Percentiles rank a stretch among this genome's conserved stretches.
Conservation (phyloP, 371 early-diverging fungal species). For the Syncephalastrum sp. region DNA sequence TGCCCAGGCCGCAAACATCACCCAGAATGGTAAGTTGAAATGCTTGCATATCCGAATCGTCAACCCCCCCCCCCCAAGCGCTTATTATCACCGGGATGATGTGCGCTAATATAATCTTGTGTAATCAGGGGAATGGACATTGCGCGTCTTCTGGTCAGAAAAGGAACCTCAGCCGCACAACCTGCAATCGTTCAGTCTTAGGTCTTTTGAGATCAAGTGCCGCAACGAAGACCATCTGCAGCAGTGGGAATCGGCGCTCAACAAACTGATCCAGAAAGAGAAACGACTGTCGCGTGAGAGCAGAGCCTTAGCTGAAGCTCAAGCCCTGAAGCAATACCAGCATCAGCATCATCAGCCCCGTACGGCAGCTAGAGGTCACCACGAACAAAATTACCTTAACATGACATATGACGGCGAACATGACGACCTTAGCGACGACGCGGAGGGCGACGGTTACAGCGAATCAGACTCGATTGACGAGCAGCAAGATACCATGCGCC, state of each 20-base stretch:
- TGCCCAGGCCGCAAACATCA: conserved; percentile 72
- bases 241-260: conserved; percentile 79
- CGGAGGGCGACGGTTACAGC: conserved; percentile 22
- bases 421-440: conserved; percentile 24
- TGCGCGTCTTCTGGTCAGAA: conserved; percentile 39
- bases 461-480: conserved; percentile 11
- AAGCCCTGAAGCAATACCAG: conserved; percentile 14
- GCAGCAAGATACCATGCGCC: conserved; percentile 6
- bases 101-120: conserved; percentile 1
- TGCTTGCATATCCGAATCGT: not conserved
- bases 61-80: too few species aligned
- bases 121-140: conserved; percentile 26
- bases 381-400: not conserved
- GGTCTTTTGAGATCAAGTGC: conserved; percentile 85
- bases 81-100: not conserved
- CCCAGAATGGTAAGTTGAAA: conserved; percentile 49
- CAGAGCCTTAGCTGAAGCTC: conserved; percentile 10
- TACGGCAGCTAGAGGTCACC: not conserved
- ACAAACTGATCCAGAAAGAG: conserved; percentile 42
- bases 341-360: conserved; percentile 13
- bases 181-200: conserved; percentile 55
- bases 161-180: conserved; percentile 14
- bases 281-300: conserved; percentile 17
- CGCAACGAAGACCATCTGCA: conserved; percentile 89
- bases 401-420: conserved; percentile 20